Conservation (phyloP, 108 stramenopile genomes). For the Discostella stelligeroides region DNA sequence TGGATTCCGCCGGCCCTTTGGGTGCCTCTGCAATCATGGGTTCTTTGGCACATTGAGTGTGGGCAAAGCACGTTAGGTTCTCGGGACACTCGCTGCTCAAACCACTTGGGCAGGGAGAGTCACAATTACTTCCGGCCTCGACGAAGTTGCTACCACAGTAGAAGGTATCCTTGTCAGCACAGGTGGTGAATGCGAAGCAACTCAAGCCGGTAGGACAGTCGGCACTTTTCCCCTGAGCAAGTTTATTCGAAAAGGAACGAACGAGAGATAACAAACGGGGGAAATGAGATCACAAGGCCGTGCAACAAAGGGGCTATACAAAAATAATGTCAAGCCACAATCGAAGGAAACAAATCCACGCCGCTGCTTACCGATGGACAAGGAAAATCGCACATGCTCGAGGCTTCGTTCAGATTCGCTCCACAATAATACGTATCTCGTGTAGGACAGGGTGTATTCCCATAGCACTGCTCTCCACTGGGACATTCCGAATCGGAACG, state of each 20-base stretch:
- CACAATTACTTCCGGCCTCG: conserved; percentile 43
- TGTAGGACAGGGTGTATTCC: conserved; percentile 48
- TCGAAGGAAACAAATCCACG: too few relatives aligned
- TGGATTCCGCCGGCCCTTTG: conserved; percentile 37
- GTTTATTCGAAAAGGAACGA: neutral
- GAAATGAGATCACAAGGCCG: too few relatives aligned
- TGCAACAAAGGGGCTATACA: too few relatives aligned
- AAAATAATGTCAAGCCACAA: too few relatives aligned
- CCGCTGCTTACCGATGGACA: conserved; percentile 41
- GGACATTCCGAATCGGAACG: conserved; percentile 47
- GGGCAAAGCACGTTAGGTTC: conserved; percentile 44
- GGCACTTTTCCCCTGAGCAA: neutral
- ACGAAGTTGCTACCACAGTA: conserved; percentile 49
- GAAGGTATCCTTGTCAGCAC: conserved; percentile 50
- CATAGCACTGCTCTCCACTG: conserved; percentile 42
- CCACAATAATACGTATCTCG: conserved; percentile 53
- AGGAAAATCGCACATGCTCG: conserved; percentile 40
- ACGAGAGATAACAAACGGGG: too few relatives aligned
- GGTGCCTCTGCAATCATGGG: conserved; percentile 12
- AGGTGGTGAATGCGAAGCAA: conserved; percentile 53
- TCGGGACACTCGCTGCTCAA: conserved; percentile 46
- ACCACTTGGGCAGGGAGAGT: conserved; percentile 31
- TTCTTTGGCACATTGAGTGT: conserved; percentile 41
- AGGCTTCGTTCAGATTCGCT: conserved; percentile 45
- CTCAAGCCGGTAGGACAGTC: conserved; percentile 50